phyloP scores from a whole-genome alignment of 1,284 basidiomycete genomes.

The Porodaedalea pini region DNA sequence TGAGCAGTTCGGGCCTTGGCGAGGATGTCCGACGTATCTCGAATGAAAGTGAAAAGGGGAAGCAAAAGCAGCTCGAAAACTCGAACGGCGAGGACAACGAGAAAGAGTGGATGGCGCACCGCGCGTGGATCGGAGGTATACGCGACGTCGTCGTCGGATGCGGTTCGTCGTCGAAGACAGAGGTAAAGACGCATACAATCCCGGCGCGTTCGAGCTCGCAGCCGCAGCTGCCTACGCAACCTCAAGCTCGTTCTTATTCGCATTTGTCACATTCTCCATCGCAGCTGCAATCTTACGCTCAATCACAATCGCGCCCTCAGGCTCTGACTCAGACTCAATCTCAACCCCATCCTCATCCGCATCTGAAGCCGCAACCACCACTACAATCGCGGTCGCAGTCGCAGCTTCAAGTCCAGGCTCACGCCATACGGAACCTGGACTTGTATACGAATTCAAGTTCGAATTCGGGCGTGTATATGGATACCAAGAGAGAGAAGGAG shows the following conservation, averaged over 20 bases:
- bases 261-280: background rate
- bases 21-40: background rate
- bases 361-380: too few species aligned
- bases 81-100: background rate
- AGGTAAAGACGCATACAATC: background rate
- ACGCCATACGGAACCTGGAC: too few species aligned
- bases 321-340: background rate
- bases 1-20: background rate
- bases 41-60: background rate
- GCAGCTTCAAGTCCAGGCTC: too few species aligned
- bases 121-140: constrained; percentile 18
- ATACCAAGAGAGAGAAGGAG: background rate
- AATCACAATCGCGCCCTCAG: too few species aligned
- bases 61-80: constrained; percentile 1
- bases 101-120: constrained; percentile 3
- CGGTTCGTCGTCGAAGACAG: background rate
- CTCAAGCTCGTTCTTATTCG: background rate
- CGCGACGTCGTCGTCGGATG: background rate
- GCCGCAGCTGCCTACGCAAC: background rate
- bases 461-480: background rate
- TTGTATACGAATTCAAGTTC: background rate
- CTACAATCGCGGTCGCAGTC: background rate
- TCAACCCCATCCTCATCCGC: background rate
- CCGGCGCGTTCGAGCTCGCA: background rate
- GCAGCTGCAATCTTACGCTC: too few species aligned